Percentiles rank a stretch among this genome's conserved stretches.
These are phyloP conservation scores for Eimeria maxima DNA, from an alignment of 169 alveolate species.

Conservation along the genomic window DNA sequence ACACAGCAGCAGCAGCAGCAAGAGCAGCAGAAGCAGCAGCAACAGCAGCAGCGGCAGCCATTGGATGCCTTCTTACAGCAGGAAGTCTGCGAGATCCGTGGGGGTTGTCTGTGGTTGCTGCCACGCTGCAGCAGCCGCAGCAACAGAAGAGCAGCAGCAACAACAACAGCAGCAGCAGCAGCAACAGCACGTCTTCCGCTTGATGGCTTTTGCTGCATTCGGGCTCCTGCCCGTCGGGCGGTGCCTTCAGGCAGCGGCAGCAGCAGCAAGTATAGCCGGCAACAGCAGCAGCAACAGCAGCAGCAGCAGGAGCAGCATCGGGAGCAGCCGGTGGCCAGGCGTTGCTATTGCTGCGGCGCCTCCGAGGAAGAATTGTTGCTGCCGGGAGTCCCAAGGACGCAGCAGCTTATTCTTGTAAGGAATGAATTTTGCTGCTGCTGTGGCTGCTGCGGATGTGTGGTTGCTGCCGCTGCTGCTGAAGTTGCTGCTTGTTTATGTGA, in stretches of 20 bases:
- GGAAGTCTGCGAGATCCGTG: slow-evolving; percentile 21
- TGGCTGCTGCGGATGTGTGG: not conserved
- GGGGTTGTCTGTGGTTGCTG: not conserved
- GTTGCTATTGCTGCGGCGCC: not conserved
- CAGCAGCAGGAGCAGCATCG: not conserved
- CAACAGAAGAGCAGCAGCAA: not conserved
- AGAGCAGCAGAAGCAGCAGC: not conserved
- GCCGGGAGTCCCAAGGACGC: slow-evolving; percentile 34
- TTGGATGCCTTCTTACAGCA: not conserved
- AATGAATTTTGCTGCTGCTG: not conserved
- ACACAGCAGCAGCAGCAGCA: slow-evolving; percentile 7
- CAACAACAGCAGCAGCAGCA: not conserved
- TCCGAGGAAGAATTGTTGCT: slow-evolving; percentile 22
- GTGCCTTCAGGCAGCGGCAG: not conserved
- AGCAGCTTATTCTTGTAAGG: slow-evolving; percentile 11
- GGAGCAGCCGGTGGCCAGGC: not conserved
- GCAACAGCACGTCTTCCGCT: slow-evolving; percentile 20
- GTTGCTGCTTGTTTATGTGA: not conserved
- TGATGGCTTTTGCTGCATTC: slow-evolving; percentile 7
- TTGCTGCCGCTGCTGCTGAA: not conserved
- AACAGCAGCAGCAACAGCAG: not conserved
- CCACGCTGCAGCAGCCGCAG: not conserved
- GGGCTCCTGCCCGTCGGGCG: not conserved
- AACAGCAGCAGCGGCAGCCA: slow-evolving; percentile 5
- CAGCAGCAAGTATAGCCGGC: not conserved